phyloP scores from a whole-genome alignment of 1,284 basidiomycete genomes.

The Agaricales sp. region DNA sequence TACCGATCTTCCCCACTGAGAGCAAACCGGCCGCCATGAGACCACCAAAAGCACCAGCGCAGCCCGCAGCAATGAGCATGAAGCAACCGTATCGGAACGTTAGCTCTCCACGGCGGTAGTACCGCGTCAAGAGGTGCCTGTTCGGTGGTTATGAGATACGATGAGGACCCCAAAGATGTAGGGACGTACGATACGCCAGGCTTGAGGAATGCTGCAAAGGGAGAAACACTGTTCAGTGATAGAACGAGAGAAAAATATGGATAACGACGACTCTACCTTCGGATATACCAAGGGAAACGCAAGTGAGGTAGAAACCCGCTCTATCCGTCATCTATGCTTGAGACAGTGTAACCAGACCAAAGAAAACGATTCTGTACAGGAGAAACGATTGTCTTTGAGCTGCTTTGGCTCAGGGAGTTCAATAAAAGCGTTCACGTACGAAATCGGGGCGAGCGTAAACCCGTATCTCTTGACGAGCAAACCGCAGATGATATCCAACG shows the following conservation, averaged over 20 bases:
- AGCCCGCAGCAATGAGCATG: background rate
- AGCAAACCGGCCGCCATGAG: background rate
- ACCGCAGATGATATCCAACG: background rate
- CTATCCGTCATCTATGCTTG: background rate
- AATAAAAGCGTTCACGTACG: background rate
- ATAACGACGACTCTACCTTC: background rate
- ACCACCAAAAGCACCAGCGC: background rate
- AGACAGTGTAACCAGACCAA: background rate
- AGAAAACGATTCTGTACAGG: background rate
- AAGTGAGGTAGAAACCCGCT: background rate
- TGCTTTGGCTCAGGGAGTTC: background rate
- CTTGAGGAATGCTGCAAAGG: background rate
- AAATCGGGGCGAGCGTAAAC: background rate
- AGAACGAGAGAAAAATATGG: background rate
- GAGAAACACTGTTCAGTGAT: background rate
- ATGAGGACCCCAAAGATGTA: background rate
- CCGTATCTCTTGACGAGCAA: background rate
- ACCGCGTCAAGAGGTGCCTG: background rate
- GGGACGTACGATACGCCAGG: conserved; percentile 1
- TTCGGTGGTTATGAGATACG: too few species aligned
- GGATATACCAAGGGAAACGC: background rate
- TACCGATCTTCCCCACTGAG: background rate
- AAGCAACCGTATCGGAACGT: background rate
- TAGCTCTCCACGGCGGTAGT: background rate
- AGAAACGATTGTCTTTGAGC: background rate